Conservation (phyloP, 305 asterid genomes). For the Rubia peregrina region DNA sequence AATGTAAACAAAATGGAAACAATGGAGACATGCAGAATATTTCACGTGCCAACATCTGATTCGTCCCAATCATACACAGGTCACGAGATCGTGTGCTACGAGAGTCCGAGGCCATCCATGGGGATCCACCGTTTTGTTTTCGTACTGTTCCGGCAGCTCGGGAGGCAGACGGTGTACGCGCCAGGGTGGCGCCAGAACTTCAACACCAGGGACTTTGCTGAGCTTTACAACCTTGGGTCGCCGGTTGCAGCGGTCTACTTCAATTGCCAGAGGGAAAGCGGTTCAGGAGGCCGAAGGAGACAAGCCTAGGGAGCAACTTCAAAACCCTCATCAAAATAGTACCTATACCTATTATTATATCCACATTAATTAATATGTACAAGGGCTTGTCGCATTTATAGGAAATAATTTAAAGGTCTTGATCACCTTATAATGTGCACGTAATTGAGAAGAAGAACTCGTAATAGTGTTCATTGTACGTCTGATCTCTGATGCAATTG, state of each 20-base stretch:
- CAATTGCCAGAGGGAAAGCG: constrained; percentile 59
- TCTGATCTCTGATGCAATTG: too few species aligned
- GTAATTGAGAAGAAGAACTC: neutral
- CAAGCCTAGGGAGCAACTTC: neutral
- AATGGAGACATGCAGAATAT: too few species aligned
- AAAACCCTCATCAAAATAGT: neutral
- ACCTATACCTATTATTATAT: too few species aligned
- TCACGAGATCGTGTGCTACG: constrained; percentile 58
- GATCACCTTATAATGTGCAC: neutral
- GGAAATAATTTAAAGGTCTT: too few species aligned
- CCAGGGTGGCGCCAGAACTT: constrained; percentile 82
- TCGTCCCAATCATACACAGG: constrained; percentile 35
- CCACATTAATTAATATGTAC: too few species aligned
- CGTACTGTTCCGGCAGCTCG: constrained; percentile 49
- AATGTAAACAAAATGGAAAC: too few species aligned
- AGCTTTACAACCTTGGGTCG: constrained; percentile 62
- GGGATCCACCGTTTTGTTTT: constrained; percentile 60
- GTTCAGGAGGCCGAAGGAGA: constrained; percentile 51
- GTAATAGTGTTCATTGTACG: too few species aligned
- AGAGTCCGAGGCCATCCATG: constrained; percentile 63
- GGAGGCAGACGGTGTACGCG: constrained; percentile 59
- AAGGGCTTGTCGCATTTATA: too few species aligned
- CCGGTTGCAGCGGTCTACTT: constrained; percentile 59
- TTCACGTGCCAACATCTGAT: neutral
- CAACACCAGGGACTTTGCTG: constrained; percentile 61